Percentiles rank a stretch among this genome's conserved stretches.
phyloP scores from a whole-genome alignment of 2,329 filamentous ascomycete species.

The Scytalidium lignicola region DNA sequence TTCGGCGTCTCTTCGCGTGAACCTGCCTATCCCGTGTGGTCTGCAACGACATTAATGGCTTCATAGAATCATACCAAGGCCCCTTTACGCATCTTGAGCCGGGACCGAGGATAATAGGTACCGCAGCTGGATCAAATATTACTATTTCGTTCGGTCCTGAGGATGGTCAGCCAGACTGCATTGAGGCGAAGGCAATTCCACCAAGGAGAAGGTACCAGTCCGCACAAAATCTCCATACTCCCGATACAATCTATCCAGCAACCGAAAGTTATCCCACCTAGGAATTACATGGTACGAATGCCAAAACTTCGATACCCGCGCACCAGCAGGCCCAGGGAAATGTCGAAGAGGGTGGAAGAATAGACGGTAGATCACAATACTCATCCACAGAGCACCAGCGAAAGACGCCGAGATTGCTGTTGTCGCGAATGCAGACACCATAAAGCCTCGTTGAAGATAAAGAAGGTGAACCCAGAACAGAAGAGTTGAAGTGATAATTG shows the following conservation, averaged over 20 bases:
- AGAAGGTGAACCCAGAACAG: too few relatives aligned
- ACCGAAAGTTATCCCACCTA: slow-evolving; percentile 9
- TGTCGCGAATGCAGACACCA: too few relatives aligned
- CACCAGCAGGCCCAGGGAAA: slow-evolving; percentile 7
- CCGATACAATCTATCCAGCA: slow-evolving; percentile 8
- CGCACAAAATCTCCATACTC: slow-evolving; percentile 16
- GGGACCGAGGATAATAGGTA: slow-evolving; percentile 8
- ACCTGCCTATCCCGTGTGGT: slow-evolving; percentile 9
- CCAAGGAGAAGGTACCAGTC: slow-evolving; percentile 3
- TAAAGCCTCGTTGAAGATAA: too few relatives aligned
- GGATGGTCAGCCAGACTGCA: background rate
- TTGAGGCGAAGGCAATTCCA: background rate
- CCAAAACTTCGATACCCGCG: slow-evolving; percentile 17
- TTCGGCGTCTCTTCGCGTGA: slow-evolving; percentile 10
- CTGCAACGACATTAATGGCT: slow-evolving; percentile 5
- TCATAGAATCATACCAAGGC: slow-evolving; percentile 11
- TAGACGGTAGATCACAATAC: slow-evolving; percentile 2
- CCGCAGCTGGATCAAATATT: slow-evolving; percentile 9
- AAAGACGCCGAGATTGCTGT: too few relatives aligned
- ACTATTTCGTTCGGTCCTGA: slow-evolving; percentile 12
- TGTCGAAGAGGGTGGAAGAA: slow-evolving; percentile 1
- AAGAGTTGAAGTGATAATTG: too few relatives aligned
- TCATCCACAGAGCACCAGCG: too few relatives aligned
- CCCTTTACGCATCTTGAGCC: slow-evolving; percentile 11
- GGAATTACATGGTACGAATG: slow-evolving; percentile 8